phyloP scores from a whole-genome alignment of 352 stramenopile species.

The Detonula confervacea region DNA sequence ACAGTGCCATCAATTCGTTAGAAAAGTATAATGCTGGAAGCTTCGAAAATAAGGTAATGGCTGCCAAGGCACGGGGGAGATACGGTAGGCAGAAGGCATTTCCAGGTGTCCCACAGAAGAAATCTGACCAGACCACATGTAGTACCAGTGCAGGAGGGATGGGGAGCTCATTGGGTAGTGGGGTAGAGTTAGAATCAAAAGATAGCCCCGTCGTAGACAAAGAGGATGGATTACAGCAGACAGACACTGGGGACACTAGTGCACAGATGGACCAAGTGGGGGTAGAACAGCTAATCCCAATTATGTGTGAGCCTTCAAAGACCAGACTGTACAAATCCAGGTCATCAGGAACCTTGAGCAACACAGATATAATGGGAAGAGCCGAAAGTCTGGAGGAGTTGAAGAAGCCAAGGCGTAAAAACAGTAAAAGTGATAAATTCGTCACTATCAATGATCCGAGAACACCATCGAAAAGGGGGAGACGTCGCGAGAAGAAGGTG shows the following conservation, averaged over 20 bases:
- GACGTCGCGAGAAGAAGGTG: constrained; percentile 48
- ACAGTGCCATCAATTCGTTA: constrained; percentile 73
- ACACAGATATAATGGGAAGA: constrained; percentile 5
- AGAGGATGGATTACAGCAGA: constrained; percentile 1
- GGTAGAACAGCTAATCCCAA: constrained; percentile 1
- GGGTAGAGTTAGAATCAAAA: constrained; percentile 27
- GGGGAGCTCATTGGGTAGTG: constrained; percentile 18
- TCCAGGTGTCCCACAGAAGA: constrained; percentile 41
- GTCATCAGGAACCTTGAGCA: constrained; percentile 37
- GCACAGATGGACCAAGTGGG: neutral
- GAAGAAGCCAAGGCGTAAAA: constrained; percentile 16
- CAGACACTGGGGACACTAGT: constrained; percentile 2
- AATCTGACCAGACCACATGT: neutral
- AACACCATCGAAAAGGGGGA: constrained; percentile 27
- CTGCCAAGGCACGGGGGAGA: constrained; percentile 39
- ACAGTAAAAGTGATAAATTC: constrained; percentile 12
- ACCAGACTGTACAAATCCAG: constrained; percentile 35
- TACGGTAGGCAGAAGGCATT: constrained; percentile 44
- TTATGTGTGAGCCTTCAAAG: constrained; percentile 6
- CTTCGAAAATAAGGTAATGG: constrained; percentile 51
- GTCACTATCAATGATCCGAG: constrained; percentile 41
- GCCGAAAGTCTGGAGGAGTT: constrained; percentile 3
- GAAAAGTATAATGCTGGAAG: constrained; percentile 61
- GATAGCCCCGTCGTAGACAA: constrained; percentile 15
- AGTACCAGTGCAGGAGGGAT: constrained; percentile 1